These are phyloP conservation scores for Hanseniaspora hatyaiensis DNA, from an alignment of 805 yeast species.

Conservation along the genomic window DNA sequence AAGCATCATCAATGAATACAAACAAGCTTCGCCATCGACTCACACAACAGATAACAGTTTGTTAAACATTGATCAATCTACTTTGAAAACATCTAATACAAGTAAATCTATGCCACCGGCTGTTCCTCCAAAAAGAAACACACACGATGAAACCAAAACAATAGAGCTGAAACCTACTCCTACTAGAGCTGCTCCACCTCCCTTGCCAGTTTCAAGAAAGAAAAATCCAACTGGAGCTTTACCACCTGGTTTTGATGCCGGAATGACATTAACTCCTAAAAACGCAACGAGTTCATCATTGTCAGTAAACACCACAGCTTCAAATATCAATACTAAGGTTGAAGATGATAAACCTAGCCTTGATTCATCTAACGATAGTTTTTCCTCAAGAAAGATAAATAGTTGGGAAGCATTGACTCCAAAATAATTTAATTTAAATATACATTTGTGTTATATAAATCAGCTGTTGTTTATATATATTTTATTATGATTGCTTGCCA, in stretches of 20 bases:
- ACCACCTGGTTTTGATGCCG: slow-evolving; percentile 17
- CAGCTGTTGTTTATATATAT: no score
- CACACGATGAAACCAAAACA: slow-evolving; percentile 1
- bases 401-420: slow-evolving; percentile 45
- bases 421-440: slow-evolving; percentile 31
- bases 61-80: slow-evolving; percentile 15
- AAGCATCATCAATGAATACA: slow-evolving; percentile 45
- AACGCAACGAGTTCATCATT: slow-evolving; percentile 1
- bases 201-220: slow-evolving; percentile 15
- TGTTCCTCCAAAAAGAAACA: slow-evolving; percentile 19
- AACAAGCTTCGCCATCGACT: slow-evolving; percentile 35
- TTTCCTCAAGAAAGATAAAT: slow-evolving; percentile 24
- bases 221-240: neutral
- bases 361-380: slow-evolving; percentile 24
- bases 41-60: slow-evolving; percentile 16
- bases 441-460: no score
- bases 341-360: slow-evolving; percentile 23
- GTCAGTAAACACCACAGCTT: slow-evolving; percentile 1
- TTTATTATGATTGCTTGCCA: no score
- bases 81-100: neutral
- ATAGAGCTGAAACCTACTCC: neutral
- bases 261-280: slow-evolving; percentile 14
- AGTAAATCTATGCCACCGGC: slow-evolving; percentile 16
- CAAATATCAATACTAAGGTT: no score
- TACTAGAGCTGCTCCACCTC: slow-evolving; percentile 20